Percentiles rank a stretch among this genome's conserved stretches.
Conservation (phyloP, 768 basidiomycete genomes). For the Gymnopilus dilepis region DNA sequence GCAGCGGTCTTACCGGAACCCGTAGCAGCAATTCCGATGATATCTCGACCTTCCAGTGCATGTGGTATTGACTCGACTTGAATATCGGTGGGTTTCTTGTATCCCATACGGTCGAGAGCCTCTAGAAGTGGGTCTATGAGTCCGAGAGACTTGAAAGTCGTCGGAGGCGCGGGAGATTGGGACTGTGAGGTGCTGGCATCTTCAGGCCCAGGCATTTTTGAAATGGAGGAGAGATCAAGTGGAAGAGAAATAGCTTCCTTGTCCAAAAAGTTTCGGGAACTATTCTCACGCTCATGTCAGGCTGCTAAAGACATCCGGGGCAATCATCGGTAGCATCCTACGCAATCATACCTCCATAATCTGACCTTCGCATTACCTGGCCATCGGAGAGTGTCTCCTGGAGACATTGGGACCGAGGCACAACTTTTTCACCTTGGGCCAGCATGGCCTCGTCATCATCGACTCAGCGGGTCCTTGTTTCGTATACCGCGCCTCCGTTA, state of each 20-base stretch:
- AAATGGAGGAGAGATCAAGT: slow-evolving; percentile 4
- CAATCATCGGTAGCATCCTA: slow-evolving; percentile 2
- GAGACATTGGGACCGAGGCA: neutral
- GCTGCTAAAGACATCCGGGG: slow-evolving; percentile 8
- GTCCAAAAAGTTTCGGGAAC: slow-evolving; percentile 23
- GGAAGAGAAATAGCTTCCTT: neutral
- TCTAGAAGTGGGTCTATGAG: slow-evolving; percentile 89
- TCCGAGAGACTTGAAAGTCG: slow-evolving; percentile 83
- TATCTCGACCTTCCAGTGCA: slow-evolving; percentile 90
- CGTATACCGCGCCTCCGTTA: slow-evolving; percentile 66
- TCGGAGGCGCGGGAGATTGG: slow-evolving; percentile 29
- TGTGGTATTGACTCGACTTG: slow-evolving; percentile 85
- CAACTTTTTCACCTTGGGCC: neutral
- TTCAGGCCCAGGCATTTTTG: slow-evolving; percentile 64
- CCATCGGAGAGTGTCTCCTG: neutral
- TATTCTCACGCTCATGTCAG: slow-evolving; percentile 30
- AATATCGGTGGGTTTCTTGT: slow-evolving; percentile 89
- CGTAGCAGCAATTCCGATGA: slow-evolving; percentile 98
- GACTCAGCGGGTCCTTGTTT: slow-evolving; percentile 61
- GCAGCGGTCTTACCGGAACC: slow-evolving; percentile 98
- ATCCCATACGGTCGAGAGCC: slow-evolving; percentile 81
- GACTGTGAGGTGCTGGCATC: slow-evolving; percentile 55
- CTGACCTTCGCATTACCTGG: neutral
- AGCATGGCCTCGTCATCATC: slow-evolving; percentile 33
- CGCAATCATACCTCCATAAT: neutral